Percentiles rank a stretch among this genome's conserved stretches.
Evolutionary conservation across 2,329 filamentous ascomycete species (phyloP).

Genomic region (Achaetomium macrosporum): DNA sequence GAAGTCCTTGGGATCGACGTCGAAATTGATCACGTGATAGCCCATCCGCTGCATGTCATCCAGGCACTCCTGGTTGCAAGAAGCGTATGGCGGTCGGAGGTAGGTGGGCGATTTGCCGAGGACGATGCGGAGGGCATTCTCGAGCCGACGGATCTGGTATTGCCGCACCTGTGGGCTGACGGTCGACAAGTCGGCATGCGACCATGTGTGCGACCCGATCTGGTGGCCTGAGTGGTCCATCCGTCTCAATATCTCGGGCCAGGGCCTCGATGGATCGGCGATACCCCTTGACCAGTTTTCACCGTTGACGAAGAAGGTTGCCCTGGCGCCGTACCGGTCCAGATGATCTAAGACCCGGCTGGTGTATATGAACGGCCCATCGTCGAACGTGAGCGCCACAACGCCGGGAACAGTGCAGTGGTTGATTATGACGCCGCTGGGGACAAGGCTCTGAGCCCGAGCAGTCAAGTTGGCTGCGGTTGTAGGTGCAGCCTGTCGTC

Average conservation of each 20-base stretch:
- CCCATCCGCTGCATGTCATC: constrained; percentile 27
- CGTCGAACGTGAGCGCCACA: constrained; percentile 35
- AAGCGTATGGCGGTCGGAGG: constrained; percentile 32
- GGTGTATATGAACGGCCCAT: constrained; percentile 32
- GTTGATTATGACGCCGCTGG: constrained; percentile 21
- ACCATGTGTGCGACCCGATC: constrained; percentile 34
- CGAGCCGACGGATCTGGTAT: constrained; percentile 29
- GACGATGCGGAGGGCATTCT: constrained; percentile 28
- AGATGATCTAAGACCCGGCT: constrained; percentile 31
- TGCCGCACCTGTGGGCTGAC: constrained; percentile 19
- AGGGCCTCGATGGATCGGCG: constrained; percentile 26
- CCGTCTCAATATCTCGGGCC: constrained; percentile 23
- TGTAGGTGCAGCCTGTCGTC: constrained; percentile 7
- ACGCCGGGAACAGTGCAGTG: constrained; percentile 26
- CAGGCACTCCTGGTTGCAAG: constrained; percentile 22
- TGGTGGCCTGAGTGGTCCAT: constrained; percentile 34
- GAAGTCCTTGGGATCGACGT: constrained; percentile 47
- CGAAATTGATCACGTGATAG: constrained; percentile 43
- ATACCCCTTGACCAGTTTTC: constrained; percentile 27
- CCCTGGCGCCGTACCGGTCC: constrained; percentile 26
- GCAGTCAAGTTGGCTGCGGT: constrained; percentile 1
- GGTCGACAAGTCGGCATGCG: constrained; percentile 30
- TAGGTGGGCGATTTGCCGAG: constrained; percentile 34
- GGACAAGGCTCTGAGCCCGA: not conserved
- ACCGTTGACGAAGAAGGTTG: constrained; percentile 35